Evolutionary conservation across 306 rosid genomes (phyloP), one percentile per base, ranked within the genome.

Genomic region (Sicyos baderoa): DNA sequence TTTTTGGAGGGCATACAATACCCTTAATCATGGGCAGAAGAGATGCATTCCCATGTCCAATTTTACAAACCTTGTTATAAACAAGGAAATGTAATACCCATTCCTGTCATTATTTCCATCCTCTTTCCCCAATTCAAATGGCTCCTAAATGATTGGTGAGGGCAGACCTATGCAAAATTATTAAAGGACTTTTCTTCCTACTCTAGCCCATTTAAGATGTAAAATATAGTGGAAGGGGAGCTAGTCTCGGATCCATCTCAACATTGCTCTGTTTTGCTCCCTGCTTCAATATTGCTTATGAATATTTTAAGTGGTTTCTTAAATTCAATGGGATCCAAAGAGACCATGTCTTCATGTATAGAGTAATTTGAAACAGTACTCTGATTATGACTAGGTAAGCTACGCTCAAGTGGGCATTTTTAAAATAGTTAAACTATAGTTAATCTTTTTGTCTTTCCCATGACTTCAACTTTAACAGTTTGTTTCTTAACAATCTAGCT

Each of bases 401-500:
- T 56, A 56, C 19, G 60, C 1, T 55, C 25, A 21, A 2, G 62
- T 23, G 25, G n/a, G 3, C 11, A 25, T 25, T 63, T 40, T 64
- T 18, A 13, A 44, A 42, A 42, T 42, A 17, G 9, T 19, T 42
- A 44, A 44, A 17, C 48, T 15, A 48, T 75, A 15, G 16, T 4
- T 48, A 62, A 62, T 49, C 72, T 45, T 44, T 9, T 19, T 22
- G 40, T 52, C 16, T 40, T 52, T 51, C 16, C 9, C 35, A 35
- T 10, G 48, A 25, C 56, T 71, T 29, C 55, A 67, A 76, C 69
- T 71, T 72, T 54, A 74, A 70, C 27, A 68, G 55, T 44, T 61
- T 74, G 71, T 70, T 54, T 50, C 19, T 58, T n/a, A 76, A 72
- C 57, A 56, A 72, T 77, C 22, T 71, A 93, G 98, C 86, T 93